phyloP scores from a whole-genome alignment of 345 rosid species.

The Ceriops zippeliana region DNA sequence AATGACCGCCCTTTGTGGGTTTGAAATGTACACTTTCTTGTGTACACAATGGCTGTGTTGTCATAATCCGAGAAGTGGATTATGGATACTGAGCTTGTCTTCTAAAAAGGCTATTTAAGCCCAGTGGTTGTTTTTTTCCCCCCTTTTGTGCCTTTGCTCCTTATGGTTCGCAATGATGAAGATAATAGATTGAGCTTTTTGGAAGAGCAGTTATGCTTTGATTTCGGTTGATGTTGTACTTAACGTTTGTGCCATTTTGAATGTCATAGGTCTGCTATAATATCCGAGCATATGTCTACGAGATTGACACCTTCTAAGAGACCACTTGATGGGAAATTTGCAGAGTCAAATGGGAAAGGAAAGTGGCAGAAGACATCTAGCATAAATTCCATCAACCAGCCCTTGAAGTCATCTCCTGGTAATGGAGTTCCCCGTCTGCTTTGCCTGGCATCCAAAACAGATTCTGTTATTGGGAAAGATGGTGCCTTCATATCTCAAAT shows the following conservation, averaged over 20 bases:
- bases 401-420: constrained; percentile 22
- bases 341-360: constrained; percentile 46
- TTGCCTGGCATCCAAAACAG: constrained; percentile 42
- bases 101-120: not conserved
- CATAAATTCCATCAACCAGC: constrained; percentile 19
- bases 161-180: too few relatives aligned
- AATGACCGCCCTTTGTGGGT: too few relatives aligned
- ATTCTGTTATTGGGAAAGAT: constrained; percentile 37
- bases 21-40: too few relatives aligned
- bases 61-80: too few relatives aligned
- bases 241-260: not conserved
- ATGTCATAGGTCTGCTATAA: not conserved
- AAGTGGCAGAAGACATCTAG: constrained; percentile 44
- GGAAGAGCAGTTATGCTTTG: too few relatives aligned
- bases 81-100: too few relatives aligned
- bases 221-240: too few relatives aligned
- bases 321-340: constrained; percentile 31
- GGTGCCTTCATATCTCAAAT: constrained; percentile 40
- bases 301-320: constrained; percentile 57
- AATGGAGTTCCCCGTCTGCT: constrained; percentile 39
- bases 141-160: too few relatives aligned
- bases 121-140: not conserved
- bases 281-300: constrained; percentile 37
- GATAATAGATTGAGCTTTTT: too few relatives aligned
- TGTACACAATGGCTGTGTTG: too few relatives aligned